Conservation (phyloP, 257 asterid species). For the Anisodus acutangulus region DNA sequence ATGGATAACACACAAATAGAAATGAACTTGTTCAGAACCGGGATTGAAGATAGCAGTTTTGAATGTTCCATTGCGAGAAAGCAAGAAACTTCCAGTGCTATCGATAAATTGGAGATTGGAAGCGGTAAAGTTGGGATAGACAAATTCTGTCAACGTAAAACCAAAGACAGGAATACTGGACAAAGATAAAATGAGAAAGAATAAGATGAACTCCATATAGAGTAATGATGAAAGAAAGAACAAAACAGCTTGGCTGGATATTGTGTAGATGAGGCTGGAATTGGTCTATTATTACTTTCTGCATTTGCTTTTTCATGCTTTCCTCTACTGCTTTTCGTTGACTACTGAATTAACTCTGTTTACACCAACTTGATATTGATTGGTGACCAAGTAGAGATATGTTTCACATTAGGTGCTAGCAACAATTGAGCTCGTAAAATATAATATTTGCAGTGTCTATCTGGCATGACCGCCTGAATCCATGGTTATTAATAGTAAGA, state of each 20-base stretch:
- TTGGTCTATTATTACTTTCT: conserved; percentile 34
- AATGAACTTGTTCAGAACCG: conserved; percentile 37
- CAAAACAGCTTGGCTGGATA: conserved; percentile 26
- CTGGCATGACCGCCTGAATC: conserved; percentile 31
- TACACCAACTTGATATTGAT: conserved; percentile 40
- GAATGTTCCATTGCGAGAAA: conserved; percentile 60
- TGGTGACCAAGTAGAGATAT: conserved; percentile 32
- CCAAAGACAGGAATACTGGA: conserved; percentile 27
- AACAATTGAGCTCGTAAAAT: conserved; percentile 35
- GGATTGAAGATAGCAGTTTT: conserved; percentile 64
- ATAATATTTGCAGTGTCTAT: conserved; percentile 29
- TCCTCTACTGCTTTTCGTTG: conserved; percentile 15
- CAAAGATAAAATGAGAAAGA: conserved; percentile 34
- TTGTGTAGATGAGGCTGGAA: conserved; percentile 32
- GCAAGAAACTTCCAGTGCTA: conserved; percentile 56
- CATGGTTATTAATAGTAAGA: conserved; percentile 28
- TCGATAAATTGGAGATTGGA: conserved; percentile 45
- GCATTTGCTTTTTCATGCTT: conserved; percentile 31
- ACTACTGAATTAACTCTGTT: conserved; percentile 26
- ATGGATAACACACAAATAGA: conserved; percentile 66
- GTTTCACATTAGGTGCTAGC: conserved; percentile 20
- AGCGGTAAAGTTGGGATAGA: conserved; percentile 59
- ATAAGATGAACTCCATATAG: conserved; percentile 38
- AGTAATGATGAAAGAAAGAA: conserved; percentile 29
- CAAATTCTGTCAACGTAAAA: conserved; percentile 46